Evolutionary conservation across 257 asterid species (phyloP), one percentile per base, ranked within the genome.

Genomic region (Forsythia suspensa): DNA sequence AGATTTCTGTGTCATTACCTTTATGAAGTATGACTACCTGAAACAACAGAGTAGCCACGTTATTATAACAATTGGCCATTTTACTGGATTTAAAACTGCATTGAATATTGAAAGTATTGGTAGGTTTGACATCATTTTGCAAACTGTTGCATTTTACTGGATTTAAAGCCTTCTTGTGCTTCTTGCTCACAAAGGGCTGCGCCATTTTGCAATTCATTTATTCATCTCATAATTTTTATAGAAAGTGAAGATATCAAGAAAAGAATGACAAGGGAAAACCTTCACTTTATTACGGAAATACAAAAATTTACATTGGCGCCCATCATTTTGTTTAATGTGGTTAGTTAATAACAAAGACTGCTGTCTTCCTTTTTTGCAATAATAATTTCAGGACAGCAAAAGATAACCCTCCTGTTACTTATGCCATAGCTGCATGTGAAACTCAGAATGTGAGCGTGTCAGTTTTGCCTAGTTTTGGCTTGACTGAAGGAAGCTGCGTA

Each of bases 341-440:
- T 34, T 43, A 18, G 59, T 71, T 72, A 24, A 43, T 42, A 21
- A 72, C 70, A 42, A 72, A 42, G 12, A 21, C 41, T 43, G 10
- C 6, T 44, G 16, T 3, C 20, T 72, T 72, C 38, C 9, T 40
- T 80, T 72, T 73, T 36, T 70, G 37, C 21, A 34, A 71, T 12
- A 74, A 63, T 81, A 68, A 85, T 76, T 89, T 70, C 97, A 96
- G 99, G 88, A 92, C 97, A 39, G 92, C 99, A 24, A 96, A 90
- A 87, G 92, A 82, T 57, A 92, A 96, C 61, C 98, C 94, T 73
- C 99, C 98, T 1, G 97, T 92, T 80, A 94, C 98, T 7, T 96
- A 80, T 52, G 99, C 99, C 42, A 90, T 96, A 24, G 97, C 99
- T 73, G 98, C 99, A 38, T 92, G 94, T 77, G 99, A 96, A 84